phyloP scores from a whole-genome alignment of 2,329 filamentous ascomycete genomes.

The Sporothrix curviconia region DNA sequence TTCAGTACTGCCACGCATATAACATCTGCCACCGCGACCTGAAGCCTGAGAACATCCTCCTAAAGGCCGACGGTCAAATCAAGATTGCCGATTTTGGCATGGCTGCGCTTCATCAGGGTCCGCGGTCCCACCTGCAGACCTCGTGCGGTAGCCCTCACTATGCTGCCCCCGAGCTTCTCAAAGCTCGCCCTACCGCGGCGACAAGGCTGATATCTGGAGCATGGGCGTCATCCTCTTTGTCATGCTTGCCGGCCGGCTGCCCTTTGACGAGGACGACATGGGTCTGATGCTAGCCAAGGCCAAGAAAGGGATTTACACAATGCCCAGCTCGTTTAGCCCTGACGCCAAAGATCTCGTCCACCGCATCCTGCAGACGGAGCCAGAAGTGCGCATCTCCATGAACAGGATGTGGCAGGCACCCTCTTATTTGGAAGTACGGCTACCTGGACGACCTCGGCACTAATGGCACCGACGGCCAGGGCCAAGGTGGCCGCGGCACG shows the following conservation, averaged over 20 bases:
- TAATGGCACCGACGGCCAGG: constrained; percentile 36
- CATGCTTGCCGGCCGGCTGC: constrained; percentile 74
- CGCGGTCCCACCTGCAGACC: constrained; percentile 71
- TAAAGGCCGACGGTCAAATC: constrained; percentile 68
- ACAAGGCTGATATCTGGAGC: constrained; percentile 90
- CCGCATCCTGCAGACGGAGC: constrained; percentile 72
- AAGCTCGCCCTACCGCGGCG: constrained; percentile 71
- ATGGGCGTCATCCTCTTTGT: constrained; percentile 85
- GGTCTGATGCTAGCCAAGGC: constrained; percentile 56
- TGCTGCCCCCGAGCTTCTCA: constrained; percentile 85
- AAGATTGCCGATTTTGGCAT: constrained; percentile 98
- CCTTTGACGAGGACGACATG: constrained; percentile 67
- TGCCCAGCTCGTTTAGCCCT: constrained; percentile 55
- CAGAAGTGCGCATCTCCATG: constrained; percentile 71
- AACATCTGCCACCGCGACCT: constrained; percentile 94
- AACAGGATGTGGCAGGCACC: constrained; percentile 79
- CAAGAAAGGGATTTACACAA: constrained; percentile 52
- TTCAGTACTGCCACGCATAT: constrained; percentile 89
- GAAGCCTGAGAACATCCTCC: constrained; percentile 93
- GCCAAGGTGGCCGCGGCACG: constrained; percentile 54
- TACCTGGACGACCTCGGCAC: constrained; percentile 63
- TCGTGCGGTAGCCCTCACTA: constrained; percentile 97
- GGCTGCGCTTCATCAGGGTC: constrained; percentile 81
- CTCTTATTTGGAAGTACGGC: constrained; percentile 78
- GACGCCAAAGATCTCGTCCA: constrained; percentile 74